Percentiles rank a stretch among this genome's conserved stretches.
These are phyloP conservation scores for Nicotiana otophora DNA, from an alignment of 257 asterid species.

Conservation along the genomic window DNA sequence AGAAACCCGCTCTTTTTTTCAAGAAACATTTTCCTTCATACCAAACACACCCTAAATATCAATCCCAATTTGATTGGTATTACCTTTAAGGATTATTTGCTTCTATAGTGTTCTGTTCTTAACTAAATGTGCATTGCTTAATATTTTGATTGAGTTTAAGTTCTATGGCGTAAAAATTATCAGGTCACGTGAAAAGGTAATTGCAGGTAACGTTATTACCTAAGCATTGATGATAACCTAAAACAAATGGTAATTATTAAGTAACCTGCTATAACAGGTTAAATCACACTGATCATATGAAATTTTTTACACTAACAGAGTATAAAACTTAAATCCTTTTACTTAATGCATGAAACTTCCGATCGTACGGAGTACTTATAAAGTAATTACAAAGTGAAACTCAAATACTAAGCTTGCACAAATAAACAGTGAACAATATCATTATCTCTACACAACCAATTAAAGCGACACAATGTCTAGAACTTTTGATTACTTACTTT, in stretches of 20 bases:
- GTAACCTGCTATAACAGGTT: too few relatives aligned
- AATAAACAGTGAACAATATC: background rate
- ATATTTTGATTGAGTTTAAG: background rate
- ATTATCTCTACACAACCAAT: background rate
- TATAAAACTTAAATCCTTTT: too few relatives aligned
- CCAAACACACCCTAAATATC: background rate
- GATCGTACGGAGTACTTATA: background rate
- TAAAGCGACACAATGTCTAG: background rate
- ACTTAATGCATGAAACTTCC: background rate
- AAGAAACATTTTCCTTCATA: too few relatives aligned
- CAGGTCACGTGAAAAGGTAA: too few relatives aligned
- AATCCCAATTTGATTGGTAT: background rate
- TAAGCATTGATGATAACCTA: too few relatives aligned
- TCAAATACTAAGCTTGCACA: background rate
- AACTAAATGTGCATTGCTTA: background rate
- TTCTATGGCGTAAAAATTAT: too few relatives aligned
- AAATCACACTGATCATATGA: too few relatives aligned
- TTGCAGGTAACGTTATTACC: too few relatives aligned
- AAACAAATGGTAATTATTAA: too few relatives aligned
- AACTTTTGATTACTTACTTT: conserved; percentile 50
- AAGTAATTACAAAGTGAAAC: too few relatives aligned
- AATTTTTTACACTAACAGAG: too few relatives aligned
- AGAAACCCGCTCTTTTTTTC: too few relatives aligned
- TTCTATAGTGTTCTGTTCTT: background rate
- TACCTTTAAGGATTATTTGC: background rate